Conservation (phyloP, 1,284 basidiomycete species). For the Gastroboletus turbinatus region DNA sequence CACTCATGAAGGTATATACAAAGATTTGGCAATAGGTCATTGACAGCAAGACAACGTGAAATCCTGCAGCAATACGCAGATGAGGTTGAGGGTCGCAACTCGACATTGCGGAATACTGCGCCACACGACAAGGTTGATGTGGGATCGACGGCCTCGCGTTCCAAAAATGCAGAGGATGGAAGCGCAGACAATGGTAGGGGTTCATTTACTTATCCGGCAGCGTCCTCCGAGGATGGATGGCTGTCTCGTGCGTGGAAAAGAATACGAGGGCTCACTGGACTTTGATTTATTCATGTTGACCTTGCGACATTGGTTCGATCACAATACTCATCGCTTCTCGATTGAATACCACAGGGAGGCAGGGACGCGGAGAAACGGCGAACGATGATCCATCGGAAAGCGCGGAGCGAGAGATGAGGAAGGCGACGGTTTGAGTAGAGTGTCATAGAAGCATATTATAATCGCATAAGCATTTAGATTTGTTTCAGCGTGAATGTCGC, state of each 20-base stretch:
- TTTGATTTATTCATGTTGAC: slow-evolving; percentile 54
- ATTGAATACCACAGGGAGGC: slow-evolving; percentile 30
- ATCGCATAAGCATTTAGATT: slow-evolving; percentile 20
- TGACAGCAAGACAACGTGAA: slow-evolving; percentile 82
- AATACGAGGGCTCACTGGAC: slow-evolving; percentile 65
- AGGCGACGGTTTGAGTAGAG: slow-evolving; percentile 41
- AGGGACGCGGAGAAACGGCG: slow-evolving; percentile 16
- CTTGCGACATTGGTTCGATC: slow-evolving; percentile 40
- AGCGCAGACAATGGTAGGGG: slow-evolving; percentile 66
- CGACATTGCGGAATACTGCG: slow-evolving; percentile 24
- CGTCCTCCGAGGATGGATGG: slow-evolving; percentile 58
- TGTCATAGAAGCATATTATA: slow-evolving; percentile 33
- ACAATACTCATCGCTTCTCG: slow-evolving; percentile 34
- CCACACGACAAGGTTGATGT: slow-evolving; percentile 19
- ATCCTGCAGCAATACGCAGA: slow-evolving; percentile 92
- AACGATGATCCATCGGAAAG: slow-evolving; percentile 29
- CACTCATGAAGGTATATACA: slow-evolving; percentile 16
- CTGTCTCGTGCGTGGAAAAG: slow-evolving; percentile 65
- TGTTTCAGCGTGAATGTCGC: slow-evolving; percentile 21
- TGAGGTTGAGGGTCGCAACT: slow-evolving; percentile 76
- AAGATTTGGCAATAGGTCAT: slow-evolving; percentile 51
- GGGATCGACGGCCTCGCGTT: slow-evolving; percentile 27
- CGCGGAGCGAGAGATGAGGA: slow-evolving; percentile 38
- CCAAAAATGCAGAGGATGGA: slow-evolving; percentile 30
- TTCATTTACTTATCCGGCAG: slow-evolving; percentile 56